Evolutionary conservation across 2,329 filamentous ascomycete genomes (phyloP).

Genomic region (Ceratocystis lukuohia): DNA sequence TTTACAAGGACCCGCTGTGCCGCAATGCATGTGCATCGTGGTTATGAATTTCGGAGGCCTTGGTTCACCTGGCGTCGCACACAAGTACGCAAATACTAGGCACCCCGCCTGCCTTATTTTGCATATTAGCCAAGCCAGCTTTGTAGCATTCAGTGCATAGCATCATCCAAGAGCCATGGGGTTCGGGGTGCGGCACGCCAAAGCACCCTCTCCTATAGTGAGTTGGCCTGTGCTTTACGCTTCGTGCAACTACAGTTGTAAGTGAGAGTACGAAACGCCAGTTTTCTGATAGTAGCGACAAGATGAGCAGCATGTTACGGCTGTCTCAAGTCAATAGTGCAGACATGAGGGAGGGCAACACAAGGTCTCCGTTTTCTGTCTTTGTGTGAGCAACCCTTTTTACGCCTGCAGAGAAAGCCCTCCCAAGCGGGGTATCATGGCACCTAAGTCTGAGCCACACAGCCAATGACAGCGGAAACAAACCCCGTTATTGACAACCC

Average conservation of each 20-base stretch:
- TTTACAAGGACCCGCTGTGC: neutral
- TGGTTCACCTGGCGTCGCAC: neutral
- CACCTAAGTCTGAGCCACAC: neutral
- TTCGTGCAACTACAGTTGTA: neutral
- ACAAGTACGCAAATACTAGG: no score
- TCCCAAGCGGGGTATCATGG: neutral
- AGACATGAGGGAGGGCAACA: neutral
- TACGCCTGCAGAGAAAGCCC: neutral
- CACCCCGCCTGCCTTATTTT: neutral
- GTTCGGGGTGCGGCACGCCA: neutral
- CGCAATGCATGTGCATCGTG: neutral
- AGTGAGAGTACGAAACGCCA: neutral
- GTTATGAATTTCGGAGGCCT: neutral
- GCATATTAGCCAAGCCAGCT: neutral
- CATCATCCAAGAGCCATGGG: neutral
- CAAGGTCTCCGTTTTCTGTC: neutral
- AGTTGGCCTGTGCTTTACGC: constrained; percentile 1
- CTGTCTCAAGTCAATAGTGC: neutral
- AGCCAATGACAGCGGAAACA: neutral
- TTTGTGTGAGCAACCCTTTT: neutral
- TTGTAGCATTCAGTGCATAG: neutral
- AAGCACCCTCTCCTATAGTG: neutral
- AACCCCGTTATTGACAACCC: neutral
- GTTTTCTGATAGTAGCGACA: neutral
- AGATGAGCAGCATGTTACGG: neutral